Evolutionary conservation across 306 rosid species (phyloP).

Genomic region (Elaeagnus macrophylla): DNA sequence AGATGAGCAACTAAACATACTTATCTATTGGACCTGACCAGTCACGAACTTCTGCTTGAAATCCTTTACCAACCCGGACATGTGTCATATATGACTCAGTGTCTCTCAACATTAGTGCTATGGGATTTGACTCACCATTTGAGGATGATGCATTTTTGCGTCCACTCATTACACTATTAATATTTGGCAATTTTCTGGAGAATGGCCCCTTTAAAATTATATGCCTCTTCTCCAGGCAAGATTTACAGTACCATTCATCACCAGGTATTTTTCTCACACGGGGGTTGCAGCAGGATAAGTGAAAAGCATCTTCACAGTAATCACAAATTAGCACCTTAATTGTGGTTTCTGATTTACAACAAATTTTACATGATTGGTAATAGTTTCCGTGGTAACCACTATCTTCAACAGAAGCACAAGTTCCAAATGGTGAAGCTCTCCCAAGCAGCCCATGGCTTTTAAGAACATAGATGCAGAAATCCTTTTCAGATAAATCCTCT

Average conservation of each 20-base stretch:
- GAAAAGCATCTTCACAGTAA: slow-evolving; percentile 81
- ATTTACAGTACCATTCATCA: slow-evolving; percentile 90
- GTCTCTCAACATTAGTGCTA: slow-evolving; percentile 52
- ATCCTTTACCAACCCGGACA: slow-evolving; percentile 84
- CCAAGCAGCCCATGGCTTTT: slow-evolving; percentile 60
- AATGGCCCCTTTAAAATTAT: slow-evolving; percentile 41
- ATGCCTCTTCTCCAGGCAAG: slow-evolving; percentile 55
- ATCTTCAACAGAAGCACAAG: slow-evolving; percentile 27
- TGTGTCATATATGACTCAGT: slow-evolving; percentile 32
- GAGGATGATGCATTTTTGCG: slow-evolving; percentile 32
- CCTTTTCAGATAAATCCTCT: slow-evolving; percentile 53
- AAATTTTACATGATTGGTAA: slow-evolving; percentile 58
- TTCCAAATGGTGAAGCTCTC: slow-evolving; percentile 20
- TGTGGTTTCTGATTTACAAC: slow-evolving; percentile 44
- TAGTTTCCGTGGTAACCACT: slow-evolving; percentile 26
- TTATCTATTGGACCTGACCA: slow-evolving; percentile 61
- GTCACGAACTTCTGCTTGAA: slow-evolving; percentile 77
- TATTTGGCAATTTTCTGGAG: slow-evolving; percentile 29
- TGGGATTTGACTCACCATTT: slow-evolving; percentile 44
- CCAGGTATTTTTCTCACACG: slow-evolving; percentile 43
- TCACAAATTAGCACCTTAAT: slow-evolving; percentile 75
- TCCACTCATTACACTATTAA: slow-evolving; percentile 33
- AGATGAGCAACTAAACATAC: slow-evolving; percentile 36
- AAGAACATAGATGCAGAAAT: slow-evolving; percentile 59
- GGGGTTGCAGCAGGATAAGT: slow-evolving; percentile 57